A percentile compares a stretch with the other conserved stretches of the same genome.
Conservation (phyloP, 2,329 filamentous ascomycete genomes). For the Microsporum ferrugineum region DNA sequence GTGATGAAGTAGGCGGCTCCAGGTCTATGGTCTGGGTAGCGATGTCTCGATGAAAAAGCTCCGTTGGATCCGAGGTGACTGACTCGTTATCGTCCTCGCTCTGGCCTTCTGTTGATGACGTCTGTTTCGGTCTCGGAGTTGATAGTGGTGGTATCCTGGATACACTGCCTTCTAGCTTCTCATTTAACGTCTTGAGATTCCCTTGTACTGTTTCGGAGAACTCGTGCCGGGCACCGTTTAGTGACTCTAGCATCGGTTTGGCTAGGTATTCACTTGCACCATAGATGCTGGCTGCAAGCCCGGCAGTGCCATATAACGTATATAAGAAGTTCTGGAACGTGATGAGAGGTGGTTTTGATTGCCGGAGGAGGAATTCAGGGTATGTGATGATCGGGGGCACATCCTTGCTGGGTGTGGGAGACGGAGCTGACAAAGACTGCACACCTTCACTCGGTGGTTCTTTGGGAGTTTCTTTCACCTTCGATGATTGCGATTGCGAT, state of each 20-base stretch:
- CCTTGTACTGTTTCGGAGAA: conserved; percentile 41
- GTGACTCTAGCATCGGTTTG: conserved; percentile 45
- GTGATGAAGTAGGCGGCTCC: conserved; percentile 19
- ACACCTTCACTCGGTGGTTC: not conserved
- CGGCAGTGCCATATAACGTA: conserved; percentile 46
- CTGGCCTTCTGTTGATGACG: conserved; percentile 21
- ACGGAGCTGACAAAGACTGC: conserved; percentile 3
- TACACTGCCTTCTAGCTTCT: conserved; percentile 42
- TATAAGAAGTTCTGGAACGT: conserved; percentile 46
- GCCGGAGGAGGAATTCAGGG: conserved; percentile 51
- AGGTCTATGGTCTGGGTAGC: conserved; percentile 50
- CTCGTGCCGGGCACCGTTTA: conserved; percentile 47
- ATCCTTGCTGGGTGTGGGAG: conserved; percentile 12
- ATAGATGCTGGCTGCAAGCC: conserved; percentile 45
- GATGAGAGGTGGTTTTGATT: conserved; percentile 49
- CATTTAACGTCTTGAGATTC: conserved; percentile 46
- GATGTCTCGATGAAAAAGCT: conserved; percentile 53
- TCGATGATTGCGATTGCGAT: not conserved
- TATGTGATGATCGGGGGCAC: conserved; percentile 55
- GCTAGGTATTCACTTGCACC: conserved; percentile 49
- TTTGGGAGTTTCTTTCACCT: not conserved
- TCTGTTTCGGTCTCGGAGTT: conserved; percentile 17
- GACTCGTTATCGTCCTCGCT: conserved; percentile 37
- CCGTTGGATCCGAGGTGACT: conserved; percentile 47
- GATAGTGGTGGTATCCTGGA: conserved; percentile 38